Base-by-base conservation (phyloP, 352 stramenopile species). In the Globisporangium mamillatum region DNA sequence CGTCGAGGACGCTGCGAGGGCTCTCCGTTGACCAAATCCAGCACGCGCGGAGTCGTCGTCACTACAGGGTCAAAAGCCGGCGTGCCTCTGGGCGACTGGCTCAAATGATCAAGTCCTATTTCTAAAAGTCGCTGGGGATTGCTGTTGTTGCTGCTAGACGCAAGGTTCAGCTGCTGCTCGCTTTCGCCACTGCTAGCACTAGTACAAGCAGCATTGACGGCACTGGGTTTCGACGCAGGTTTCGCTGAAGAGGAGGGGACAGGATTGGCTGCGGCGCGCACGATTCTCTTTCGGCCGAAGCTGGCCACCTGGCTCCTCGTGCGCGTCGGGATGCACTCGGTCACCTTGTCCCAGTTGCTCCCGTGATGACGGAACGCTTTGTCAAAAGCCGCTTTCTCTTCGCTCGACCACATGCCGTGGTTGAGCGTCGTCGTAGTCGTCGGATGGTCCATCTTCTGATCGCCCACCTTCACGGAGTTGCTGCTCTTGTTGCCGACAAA, bases 321-420 rank as follows among this genome's bases (percentile, higher is more conserved):
- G 48, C 61, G 61, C 29, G 61, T 60, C 3, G 10, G 10, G 29
- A 66, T 32, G 10, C 18, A 18, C 4, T 9, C 38, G 1, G 60
- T 20, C 25, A 66, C 14, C 27, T 54, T 55, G 4, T 4, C 18
- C 29, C 48, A 66, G 32, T 66, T 24, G 3, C 8, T 1, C 4
- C 61, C 61, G 38, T 60, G 6, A 10, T n/a, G 8, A 18, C 38
- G 9, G 29, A 38, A 20, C 29, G 27, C 46, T 6, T 46, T 9
- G 7, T 41, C 20, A n/a, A 60, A 66, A 52, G 29, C n/a, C 22
- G 48, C 61, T 34, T 66, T 66, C 48, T 66, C 61, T 1, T 14
- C 61, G 0, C 29, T 52, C 0, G n/a, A 38, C 61, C 61, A 66
- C 55, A 41, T 44, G 2, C 29, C 27, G 7, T n/a, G 25, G 16